Evolutionary conservation across 78 protist species (phyloP), one percentile per base, ranked within the genome.

Genomic region (Dictyostelium brefeldianum): DNA sequence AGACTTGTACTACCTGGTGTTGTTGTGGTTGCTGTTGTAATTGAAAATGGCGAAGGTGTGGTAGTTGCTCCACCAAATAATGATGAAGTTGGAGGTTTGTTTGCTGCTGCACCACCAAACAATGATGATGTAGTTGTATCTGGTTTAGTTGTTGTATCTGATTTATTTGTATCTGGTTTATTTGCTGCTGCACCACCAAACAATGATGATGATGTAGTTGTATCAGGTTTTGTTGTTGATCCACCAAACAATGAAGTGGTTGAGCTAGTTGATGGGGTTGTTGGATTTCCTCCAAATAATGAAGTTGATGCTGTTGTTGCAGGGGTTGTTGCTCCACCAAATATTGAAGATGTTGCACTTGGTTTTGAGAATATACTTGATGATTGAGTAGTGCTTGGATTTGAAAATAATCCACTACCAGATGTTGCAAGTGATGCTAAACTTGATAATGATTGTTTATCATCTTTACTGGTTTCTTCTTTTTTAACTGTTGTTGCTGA

Each of bases 271-370:
- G 83, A 8, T 6, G 81, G 43, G 3, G 81, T 27, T 51, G 64
- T 50, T 7, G 81, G 5, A 11, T 15, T 46, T 47, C 36, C 14
- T 9, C 80, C 80, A 73, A 73, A 73, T n/a, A 73, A 73, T 73
- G 80, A 70, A n/a, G 74, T 14, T 65, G 74, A 9, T 65, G 74
- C 8, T 25, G 74, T 14, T 65, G 74, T 14, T 22, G 74, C 15
- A 0, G 74, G 20, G 31, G 78, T 36, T 31, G 77, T 31, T n/a
- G n/a, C n/a, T n/a, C n/a, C n/a, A 9, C 77, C 77, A 69, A 69
- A 69, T 69, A 31, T 27, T 31, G 50, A 31, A 15, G 62, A 54
- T 54, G 62, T 54, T 17, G 62, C 1, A 18, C 27, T 54, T 54
- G 62, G 14, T 54, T 12, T 17, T 54, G 62, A 54, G 14, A 17